A percentile compares a stretch with the other conserved stretches of the same genome.
phyloP scores from a whole-genome alignment of 257 asterid species.

The Cinchona pubescens region DNA sequence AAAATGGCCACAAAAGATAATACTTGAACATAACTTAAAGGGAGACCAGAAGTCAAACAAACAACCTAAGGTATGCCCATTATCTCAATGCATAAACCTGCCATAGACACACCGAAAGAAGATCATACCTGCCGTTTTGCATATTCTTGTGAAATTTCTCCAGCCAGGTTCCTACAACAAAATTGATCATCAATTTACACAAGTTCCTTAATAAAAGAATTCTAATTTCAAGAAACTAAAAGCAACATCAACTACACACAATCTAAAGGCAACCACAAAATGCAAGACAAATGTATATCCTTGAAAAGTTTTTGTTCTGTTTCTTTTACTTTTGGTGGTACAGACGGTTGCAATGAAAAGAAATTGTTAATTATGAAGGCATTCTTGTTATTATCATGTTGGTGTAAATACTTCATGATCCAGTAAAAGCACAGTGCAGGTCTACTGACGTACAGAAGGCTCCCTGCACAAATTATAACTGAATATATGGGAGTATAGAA shows the following conservation, averaged over 20 bases:
- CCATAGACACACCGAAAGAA: neutral
- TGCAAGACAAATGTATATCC: neutral
- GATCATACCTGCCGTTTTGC: constrained; percentile 69
- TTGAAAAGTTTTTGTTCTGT: neutral
- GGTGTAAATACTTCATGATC: neutral
- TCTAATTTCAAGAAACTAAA: neutral
- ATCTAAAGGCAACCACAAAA: neutral
- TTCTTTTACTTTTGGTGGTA: neutral
- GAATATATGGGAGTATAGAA: neutral
- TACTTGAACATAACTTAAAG: neutral
- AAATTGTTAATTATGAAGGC: neutral
- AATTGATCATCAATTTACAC: neutral
- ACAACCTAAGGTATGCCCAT: constrained; percentile 6
- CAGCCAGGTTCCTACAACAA: constrained; percentile 78
- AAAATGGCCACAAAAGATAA: neutral
- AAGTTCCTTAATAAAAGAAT: neutral
- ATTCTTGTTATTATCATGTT: neutral
- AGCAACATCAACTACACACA: neutral
- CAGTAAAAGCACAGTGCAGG: neutral
- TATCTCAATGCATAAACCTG: neutral
- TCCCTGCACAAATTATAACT: neutral
- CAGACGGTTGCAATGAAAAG: neutral
- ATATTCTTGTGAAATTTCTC: constrained; percentile 83
- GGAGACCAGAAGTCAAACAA: neutral
- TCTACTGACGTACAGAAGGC: neutral